phyloP scores from a whole-genome alignment of 768 basidiomycete genomes.

The Pleurotus tuber-regium region DNA sequence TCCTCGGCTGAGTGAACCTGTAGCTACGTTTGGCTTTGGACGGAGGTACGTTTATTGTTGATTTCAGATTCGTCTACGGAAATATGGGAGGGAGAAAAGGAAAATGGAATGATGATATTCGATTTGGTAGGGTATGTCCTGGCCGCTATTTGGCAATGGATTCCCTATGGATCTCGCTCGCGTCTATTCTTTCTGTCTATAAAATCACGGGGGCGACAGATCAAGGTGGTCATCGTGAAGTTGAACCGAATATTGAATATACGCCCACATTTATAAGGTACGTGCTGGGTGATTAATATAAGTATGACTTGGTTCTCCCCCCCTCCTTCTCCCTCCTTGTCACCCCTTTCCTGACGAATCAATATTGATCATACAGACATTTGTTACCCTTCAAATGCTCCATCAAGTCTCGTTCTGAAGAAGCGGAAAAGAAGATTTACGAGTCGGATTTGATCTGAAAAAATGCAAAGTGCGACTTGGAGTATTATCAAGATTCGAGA shows the following conservation, averaged over 20 bases:
- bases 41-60: background rate
- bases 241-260: background rate
- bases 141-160: background rate
- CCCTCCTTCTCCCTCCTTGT: too few relatives aligned
- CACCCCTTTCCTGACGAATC: too few relatives aligned
- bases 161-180: background rate
- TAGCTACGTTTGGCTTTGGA: background rate
- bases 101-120: too few relatives aligned
- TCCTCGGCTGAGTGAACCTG: background rate
- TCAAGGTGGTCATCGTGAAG: background rate
- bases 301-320: too few relatives aligned
- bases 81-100: background rate
- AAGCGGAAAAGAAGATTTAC: background rate
- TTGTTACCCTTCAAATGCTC: too few relatives aligned
- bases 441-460: too few relatives aligned
- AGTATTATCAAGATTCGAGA: too few relatives aligned
- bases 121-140: too few relatives aligned
- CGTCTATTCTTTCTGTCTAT: background rate
- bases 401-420: background rate
- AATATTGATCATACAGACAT: too few relatives aligned
- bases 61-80: background rate
- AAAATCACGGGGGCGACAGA: background rate
- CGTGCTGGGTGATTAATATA: too few relatives aligned
- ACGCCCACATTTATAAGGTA: background rate
- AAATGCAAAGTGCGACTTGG: too few relatives aligned